Base-by-base conservation (phyloP, 2,329 filamentous ascomycete genomes). In the Dothiorella sarmentorum region DNA sequence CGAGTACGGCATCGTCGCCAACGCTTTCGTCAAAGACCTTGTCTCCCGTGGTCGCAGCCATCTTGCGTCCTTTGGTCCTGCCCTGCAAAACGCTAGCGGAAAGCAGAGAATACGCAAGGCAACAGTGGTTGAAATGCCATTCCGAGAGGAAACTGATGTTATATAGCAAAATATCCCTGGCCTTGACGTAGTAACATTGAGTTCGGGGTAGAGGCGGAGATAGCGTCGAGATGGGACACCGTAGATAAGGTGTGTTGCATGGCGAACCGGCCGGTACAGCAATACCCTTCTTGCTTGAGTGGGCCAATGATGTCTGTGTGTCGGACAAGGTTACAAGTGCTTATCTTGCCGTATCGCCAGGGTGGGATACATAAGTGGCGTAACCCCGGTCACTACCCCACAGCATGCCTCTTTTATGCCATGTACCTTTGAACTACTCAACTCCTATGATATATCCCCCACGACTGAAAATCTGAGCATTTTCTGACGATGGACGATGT, bases 1-100 rank as follows among this genome's bases (percentile, higher is more conserved):
- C 72, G 1, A 77, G 68, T 18, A 71, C 70, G 18, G 68, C 68
- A 68, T 76, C 74, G 60, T 76, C 75, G 29, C n/a, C 22, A 7
- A 38, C 31, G 13, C n/a, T 18, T 1, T 47, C 40, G 13, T n/a
- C 29, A n/a, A 57, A 57, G 43, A 57, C 55, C 27, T 56, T 56
- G 17, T 10, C 9, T 2, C 33, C 26, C 15, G 49, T 18, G 9
- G 49, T 27, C 13, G 35, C 22, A 15, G 33, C 35, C 49, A 53
- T 53, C 15, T 18, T 37, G 20, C 29, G 13, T 6, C 26, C 4
- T 10, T 37, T n/a, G 9, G 20, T 33, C 2, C 17, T 37, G n/a
- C 13, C 3, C 20, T n/a, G 11, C 5, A 15, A 26, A 20, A 15
- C 27, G 33, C 18, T 10, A 26, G 31, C 5, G 22, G 11, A 26